A percentile compares a stretch with the other conserved stretches of the same genome.
Evolutionary conservation across 331 rosid species (phyloP).

Genomic region (Saraca asoca): DNA sequence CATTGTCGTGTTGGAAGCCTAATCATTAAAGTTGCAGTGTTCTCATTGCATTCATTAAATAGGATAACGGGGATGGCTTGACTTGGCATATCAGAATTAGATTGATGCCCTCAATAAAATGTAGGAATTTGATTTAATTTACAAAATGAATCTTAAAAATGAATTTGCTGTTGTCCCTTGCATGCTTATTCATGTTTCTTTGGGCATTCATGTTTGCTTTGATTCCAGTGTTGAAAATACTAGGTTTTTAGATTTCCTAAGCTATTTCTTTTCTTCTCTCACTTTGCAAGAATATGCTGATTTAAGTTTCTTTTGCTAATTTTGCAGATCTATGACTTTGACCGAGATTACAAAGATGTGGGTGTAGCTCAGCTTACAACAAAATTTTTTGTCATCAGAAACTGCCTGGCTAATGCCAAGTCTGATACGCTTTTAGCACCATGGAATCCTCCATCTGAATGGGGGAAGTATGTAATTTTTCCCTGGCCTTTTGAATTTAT

Average conservation of each 20-base stretch:
- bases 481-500: constrained; percentile 33
- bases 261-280: constrained; percentile 22
- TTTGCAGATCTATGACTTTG: constrained; percentile 81
- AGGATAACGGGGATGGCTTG: not conserved
- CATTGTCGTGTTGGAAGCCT: no score
- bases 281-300: constrained; percentile 39
- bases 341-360: constrained; percentile 97
- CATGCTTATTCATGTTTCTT: no score
- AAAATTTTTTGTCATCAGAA: constrained; percentile 86
- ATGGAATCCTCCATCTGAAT: constrained; percentile 91
- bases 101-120: not conserved
- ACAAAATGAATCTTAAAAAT: not conserved
- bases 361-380: constrained; percentile 94
- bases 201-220: not conserved
- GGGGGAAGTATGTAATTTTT: constrained; percentile 81
- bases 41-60: not conserved
- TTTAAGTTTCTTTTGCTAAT: constrained; percentile 32
- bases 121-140: not conserved
- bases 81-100: not conserved
- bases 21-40: not conserved
- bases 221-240: constrained; percentile 10
- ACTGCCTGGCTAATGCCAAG: constrained; percentile 83
- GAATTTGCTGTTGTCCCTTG: not conserved
- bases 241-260: constrained; percentile 20
- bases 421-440: constrained; percentile 98